Conservation (phyloP, 2,329 filamentous ascomycete genomes). For the Fusarium pseudoanthophilum region DNA sequence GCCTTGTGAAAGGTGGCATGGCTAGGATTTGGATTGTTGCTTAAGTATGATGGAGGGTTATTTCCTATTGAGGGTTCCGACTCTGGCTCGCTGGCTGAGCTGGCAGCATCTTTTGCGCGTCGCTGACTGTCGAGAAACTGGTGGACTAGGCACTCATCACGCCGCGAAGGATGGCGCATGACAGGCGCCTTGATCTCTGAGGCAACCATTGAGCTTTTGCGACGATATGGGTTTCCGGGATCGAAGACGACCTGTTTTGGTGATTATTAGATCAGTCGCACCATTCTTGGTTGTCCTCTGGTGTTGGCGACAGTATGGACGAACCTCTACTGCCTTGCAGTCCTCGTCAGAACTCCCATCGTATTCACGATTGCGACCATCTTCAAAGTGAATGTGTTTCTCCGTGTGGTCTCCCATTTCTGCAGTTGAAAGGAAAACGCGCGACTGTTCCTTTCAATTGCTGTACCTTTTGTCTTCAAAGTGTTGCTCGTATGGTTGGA, state of each 20-base stretch:
- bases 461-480: slow-evolving; percentile 2
- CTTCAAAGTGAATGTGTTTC: slow-evolving; percentile 48
- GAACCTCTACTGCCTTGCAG: slow-evolving; percentile 61
- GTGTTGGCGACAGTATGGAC: slow-evolving; percentile 5
- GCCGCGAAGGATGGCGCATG: slow-evolving; percentile 42
- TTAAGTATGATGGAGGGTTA: slow-evolving; percentile 37
- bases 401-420: slow-evolving; percentile 32
- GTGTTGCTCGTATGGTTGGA: slow-evolving; percentile 20
- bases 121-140: slow-evolving; percentile 70
- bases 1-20: slow-evolving; percentile 18
- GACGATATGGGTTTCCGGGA: slow-evolving; percentile 67
- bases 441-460: neutral
- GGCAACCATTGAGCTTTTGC: slow-evolving; percentile 72
- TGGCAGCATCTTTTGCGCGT: slow-evolving; percentile 45
- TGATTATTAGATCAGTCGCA: slow-evolving; percentile 4
- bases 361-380: slow-evolving; percentile 49
- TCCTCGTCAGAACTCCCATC: slow-evolving; percentile 64
- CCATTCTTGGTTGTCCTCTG: neutral
- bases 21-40: slow-evolving; percentile 21
- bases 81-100: slow-evolving; percentile 43
- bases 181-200: slow-evolving; percentile 57
- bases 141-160: slow-evolving; percentile 72
- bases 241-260: slow-evolving; percentile 69
- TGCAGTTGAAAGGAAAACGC: neutral
- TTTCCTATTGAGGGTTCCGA: slow-evolving; percentile 46